Percentiles rank a stretch among this genome's conserved stretches.
phyloP scores from a whole-genome alignment of 1,139 yeast species.

The Pichia terricola region DNA sequence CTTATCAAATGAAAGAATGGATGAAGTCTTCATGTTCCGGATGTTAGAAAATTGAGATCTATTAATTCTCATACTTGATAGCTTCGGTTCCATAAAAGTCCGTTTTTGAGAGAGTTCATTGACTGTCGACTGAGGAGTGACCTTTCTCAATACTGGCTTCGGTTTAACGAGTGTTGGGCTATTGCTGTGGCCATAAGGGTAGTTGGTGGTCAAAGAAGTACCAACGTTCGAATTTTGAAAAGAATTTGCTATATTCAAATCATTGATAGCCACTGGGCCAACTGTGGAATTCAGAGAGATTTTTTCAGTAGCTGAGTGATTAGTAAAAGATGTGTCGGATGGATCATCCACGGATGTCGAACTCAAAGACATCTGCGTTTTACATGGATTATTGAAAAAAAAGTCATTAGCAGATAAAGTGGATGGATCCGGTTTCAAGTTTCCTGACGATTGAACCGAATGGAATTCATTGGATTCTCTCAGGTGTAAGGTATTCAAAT shows the following conservation, averaged over 20 bases:
- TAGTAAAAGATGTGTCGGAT: neutral
- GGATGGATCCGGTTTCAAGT: neutral
- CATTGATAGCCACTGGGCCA: neutral
- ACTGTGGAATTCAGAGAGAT: neutral
- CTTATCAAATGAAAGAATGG: conserved; percentile 9
- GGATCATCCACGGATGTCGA: conserved; percentile 14
- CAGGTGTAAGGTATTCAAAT: too few relatives aligned
- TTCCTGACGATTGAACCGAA: neutral
- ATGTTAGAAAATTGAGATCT: conserved; percentile 22
- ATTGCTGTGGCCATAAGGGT: neutral
- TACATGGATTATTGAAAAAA: conserved; percentile 24
- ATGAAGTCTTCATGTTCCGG: conserved; percentile 9
- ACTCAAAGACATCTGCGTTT: conserved; percentile 11
- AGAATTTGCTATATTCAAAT: neutral
- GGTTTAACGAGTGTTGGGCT: conserved; percentile 34
- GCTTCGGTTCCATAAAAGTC: conserved; percentile 14
- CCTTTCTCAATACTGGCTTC: conserved; percentile 16
- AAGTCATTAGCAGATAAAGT: conserved; percentile 24
- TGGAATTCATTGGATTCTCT: too few relatives aligned
- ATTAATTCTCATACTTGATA: conserved; percentile 32
- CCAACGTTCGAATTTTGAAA: too few relatives aligned
- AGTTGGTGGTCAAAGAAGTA: neutral
- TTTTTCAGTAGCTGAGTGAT: neutral
- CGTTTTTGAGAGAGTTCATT: conserved; percentile 28
- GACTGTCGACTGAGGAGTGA: conserved; percentile 26